Evolutionary conservation across 2,329 filamentous ascomycete genomes (phyloP).

Genomic region (Coniochaeta ligniaria): DNA sequence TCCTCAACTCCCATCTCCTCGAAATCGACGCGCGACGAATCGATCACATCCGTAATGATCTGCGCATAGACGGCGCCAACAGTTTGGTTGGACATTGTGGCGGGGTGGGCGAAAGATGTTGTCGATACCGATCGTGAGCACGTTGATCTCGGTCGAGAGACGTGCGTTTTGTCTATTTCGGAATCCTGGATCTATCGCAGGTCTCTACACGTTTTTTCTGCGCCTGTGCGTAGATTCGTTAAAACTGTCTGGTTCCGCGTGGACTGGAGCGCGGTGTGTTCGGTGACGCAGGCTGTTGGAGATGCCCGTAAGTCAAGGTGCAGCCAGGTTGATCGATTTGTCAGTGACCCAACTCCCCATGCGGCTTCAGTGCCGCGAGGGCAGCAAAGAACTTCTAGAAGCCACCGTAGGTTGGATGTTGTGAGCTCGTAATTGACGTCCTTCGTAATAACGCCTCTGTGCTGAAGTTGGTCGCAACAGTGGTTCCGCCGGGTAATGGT

Average conservation of each 20-base stretch:
- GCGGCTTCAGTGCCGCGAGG: conserved; percentile 7
- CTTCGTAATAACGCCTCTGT: neutral
- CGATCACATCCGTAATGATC: conserved; percentile 80
- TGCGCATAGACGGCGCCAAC: conserved; percentile 74
- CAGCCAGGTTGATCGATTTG: neutral
- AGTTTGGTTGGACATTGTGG: conserved; percentile 49
- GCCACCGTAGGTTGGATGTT: neutral
- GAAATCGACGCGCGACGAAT: conserved; percentile 88
- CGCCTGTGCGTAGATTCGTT: neutral
- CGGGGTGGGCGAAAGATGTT: neutral
- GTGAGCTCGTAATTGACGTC: neutral
- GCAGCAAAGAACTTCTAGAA: neutral
- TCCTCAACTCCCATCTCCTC: conserved; percentile 93
- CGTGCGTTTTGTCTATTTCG: neutral
- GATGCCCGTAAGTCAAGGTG: neutral
- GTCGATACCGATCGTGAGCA: neutral
- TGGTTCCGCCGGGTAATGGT: neutral
- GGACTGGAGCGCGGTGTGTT: neutral
- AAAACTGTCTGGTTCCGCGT: neutral
- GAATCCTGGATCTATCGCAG: neutral
- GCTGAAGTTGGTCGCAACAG: neutral
- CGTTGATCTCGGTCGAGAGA: neutral
- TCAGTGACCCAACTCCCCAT: conserved; percentile 4
- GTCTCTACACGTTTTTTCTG: neutral
- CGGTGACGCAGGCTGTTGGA: neutral